Conservation (phyloP, 2,329 filamentous ascomycete species). For the Penicillium sp. region DNA sequence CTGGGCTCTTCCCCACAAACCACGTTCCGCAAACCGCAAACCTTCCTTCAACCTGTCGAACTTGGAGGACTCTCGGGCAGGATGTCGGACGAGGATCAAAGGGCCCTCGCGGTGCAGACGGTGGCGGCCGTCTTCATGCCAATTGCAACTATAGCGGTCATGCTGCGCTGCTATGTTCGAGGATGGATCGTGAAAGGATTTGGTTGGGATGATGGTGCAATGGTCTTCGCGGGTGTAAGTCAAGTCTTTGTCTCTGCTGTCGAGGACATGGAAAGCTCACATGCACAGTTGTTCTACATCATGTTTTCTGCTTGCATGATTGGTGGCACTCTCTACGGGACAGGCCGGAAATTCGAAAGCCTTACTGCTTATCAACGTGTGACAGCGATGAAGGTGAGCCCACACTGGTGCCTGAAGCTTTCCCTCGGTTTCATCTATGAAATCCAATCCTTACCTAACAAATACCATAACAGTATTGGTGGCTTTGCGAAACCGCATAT, state of each 20-base stretch:
- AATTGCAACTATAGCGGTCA: constrained; percentile 29
- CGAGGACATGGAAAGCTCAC: not conserved
- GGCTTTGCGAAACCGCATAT: constrained; percentile 56
- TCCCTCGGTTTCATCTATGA: not conserved
- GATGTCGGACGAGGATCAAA: constrained; percentile 25
- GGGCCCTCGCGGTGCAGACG: constrained; percentile 26
- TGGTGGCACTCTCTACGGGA: constrained; percentile 34
- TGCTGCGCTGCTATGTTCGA: constrained; percentile 37
- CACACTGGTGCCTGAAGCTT: not conserved
- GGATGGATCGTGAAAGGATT: constrained; percentile 34
- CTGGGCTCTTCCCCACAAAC: constrained; percentile 4
- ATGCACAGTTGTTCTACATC: constrained; percentile 25
- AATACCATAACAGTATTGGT: constrained; percentile 44
- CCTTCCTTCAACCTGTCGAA: not conserved
- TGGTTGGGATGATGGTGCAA: constrained; percentile 37
- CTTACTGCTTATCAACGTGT: constrained; percentile 22
- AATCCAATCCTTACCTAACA: not conserved
- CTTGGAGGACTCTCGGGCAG: not conserved
- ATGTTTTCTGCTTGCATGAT: constrained; percentile 37
- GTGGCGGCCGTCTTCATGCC: constrained; percentile 34
- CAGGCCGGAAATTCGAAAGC: constrained; percentile 24
- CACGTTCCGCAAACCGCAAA: not conserved
- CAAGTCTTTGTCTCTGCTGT: not conserved
- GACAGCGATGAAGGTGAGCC: constrained; percentile 31
- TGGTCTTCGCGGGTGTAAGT: constrained; percentile 34